A percentile compares a stretch with the other conserved stretches of the same genome.
These are phyloP conservation scores for Ceratobasidium theobromae DNA, from an alignment of 1,284 basidiomycete genomes.

Conservation along the genomic window DNA sequence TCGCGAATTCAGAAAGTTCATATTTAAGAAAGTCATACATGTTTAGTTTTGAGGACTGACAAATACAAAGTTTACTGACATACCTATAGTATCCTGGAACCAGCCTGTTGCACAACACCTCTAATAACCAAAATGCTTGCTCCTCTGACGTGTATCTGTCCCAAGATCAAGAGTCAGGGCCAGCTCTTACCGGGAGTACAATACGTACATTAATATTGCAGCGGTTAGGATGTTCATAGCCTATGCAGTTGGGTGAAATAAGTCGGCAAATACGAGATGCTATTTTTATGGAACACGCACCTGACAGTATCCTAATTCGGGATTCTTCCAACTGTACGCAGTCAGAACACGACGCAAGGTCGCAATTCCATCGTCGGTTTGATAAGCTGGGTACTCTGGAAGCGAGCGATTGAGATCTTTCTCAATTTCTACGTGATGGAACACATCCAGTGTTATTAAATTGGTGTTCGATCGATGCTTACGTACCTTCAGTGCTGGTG, in stretches of 20 bases:
- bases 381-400: conserved; percentile 94
- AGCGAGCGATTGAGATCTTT: conserved; percentile 96
- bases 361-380: conserved; percentile 80
- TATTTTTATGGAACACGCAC: conserved; percentile 44
- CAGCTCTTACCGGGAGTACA: conserved; percentile 39
- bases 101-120: conserved; percentile 92
- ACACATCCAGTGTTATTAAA: too few species aligned
- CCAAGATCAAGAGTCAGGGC: conserved; percentile 30
- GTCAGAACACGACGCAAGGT: conserved; percentile 89
- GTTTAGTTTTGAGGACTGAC: neutral
- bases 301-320: conserved; percentile 87
- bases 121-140: conserved; percentile 96
- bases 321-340: conserved; percentile 97
- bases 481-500: conserved; percentile 74
- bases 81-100: conserved; percentile 97
- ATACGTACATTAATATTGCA: conserved; percentile 79
- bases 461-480: neutral
- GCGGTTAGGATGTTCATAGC: conserved; percentile 94
- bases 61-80: conserved; percentile 38
- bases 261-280: too few species aligned
- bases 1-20: neutral
- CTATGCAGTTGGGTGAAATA: conserved; percentile 44
- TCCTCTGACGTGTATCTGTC: conserved; percentile 97
- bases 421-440: conserved; percentile 76
- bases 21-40: too few species aligned